These are phyloP conservation scores for Dichotomocladium elegans DNA, from an alignment of 371 early-diverging fungal genomes.

Conservation along the genomic window DNA sequence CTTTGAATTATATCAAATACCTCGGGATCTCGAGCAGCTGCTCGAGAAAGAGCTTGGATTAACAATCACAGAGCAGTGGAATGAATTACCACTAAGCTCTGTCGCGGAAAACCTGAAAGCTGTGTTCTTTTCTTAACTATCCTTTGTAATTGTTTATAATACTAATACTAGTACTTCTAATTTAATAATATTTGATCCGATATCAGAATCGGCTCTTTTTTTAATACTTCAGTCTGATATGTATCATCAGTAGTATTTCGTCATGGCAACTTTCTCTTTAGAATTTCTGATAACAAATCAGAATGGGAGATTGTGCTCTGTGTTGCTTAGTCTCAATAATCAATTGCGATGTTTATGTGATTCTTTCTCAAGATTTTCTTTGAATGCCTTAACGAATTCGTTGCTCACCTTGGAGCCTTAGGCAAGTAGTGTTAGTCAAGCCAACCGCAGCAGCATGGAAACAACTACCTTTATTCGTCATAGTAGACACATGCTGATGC, in stretches of 20 bases:
- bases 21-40: slow-evolving; percentile 22
- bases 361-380: slow-evolving; percentile 50
- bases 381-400: slow-evolving; percentile 46
- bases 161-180: not conserved
- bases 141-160: not conserved
- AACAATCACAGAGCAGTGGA: not conserved
- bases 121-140: not conserved
- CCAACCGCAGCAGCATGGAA: too few relatives aligned
- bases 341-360: slow-evolving; percentile 21
- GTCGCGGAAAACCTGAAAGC: not conserved
- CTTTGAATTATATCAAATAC: slow-evolving; percentile 30
- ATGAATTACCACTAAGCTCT: not conserved
- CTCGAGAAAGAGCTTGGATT: slow-evolving; percentile 33
- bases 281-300: too few relatives aligned
- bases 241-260: too few relatives aligned
- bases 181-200: too few relatives aligned
- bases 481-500: slow-evolving; percentile 45
- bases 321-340: too few relatives aligned
- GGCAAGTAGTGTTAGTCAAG: not conserved
- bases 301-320: too few relatives aligned
- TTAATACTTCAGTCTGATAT: too few relatives aligned
- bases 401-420: slow-evolving; percentile 26
- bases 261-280: too few relatives aligned
- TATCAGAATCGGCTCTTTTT: too few relatives aligned
- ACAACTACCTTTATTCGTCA: slow-evolving; percentile 36